These are phyloP conservation scores for Paramecium sonneborni DNA, from an alignment of 73 alveolate species.

Conservation along the genomic window DNA sequence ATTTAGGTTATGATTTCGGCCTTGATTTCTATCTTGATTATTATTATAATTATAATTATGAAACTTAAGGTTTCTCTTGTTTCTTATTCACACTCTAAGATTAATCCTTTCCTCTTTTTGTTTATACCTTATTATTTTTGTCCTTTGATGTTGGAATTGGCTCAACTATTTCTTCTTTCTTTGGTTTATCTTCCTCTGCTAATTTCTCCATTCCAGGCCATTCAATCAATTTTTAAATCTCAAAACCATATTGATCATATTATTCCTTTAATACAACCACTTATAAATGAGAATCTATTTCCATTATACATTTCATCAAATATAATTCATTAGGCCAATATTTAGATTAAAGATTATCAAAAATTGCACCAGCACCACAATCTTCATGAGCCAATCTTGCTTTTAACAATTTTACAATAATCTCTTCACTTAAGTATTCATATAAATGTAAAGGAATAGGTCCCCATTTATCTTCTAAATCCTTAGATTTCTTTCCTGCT, in stretches of 20 bases:
- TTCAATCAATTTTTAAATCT: conserved; percentile 71
- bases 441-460: conserved; percentile 83
- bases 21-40: conserved; percentile 44
- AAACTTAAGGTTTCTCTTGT: conserved; percentile 16
- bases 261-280: conserved; percentile 81
- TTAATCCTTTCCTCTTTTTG: conserved; percentile 13
- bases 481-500: conserved; percentile 89
- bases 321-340: conserved; percentile 88
- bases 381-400: conserved; percentile 90
- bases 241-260: conserved; percentile 86
- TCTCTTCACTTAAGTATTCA: conserved; percentile 86
- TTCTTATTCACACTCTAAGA: background rate
- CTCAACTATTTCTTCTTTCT: conserved; percentile 64
- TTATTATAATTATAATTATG: background rate
- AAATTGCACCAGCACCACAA: conserved; percentile 97
- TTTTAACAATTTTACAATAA: conserved; percentile 81
- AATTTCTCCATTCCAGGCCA: conserved; percentile 69
- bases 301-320: conserved; percentile 83
- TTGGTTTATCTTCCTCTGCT: conserved; percentile 73
- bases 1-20: conserved; percentile 20
- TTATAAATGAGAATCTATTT: conserved; percentile 86
- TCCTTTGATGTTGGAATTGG: conserved; percentile 69
- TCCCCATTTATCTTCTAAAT: conserved; percentile 84
- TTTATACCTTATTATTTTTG: background rate
- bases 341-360: conserved; percentile 90